These are phyloP conservation scores for Tieghemiomyces parasiticus DNA, from an alignment of 192 early-diverging fungal genomes.

Conservation along the genomic window DNA sequence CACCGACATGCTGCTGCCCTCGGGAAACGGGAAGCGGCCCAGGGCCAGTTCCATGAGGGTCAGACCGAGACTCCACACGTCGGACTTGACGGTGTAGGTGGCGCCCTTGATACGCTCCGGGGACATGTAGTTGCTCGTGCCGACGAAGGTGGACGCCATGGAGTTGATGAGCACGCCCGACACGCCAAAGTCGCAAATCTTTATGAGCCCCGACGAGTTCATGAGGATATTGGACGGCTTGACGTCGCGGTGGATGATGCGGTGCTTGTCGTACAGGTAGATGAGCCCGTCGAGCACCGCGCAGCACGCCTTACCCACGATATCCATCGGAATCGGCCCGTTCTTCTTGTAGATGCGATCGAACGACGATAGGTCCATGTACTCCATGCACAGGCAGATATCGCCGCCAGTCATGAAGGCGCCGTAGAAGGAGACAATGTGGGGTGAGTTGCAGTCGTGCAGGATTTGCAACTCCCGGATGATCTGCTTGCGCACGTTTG, in stretches of 20 bases:
- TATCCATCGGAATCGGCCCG: conserved; percentile 78
- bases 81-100: conserved; percentile 64
- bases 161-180: conserved; percentile 75
- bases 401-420: conserved; percentile 77
- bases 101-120: conserved; percentile 68
- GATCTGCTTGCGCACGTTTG: conserved; percentile 71
- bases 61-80: conserved; percentile 72
- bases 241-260: conserved; percentile 88
- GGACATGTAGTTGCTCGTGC: conserved; percentile 73
- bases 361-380: conserved; percentile 86
- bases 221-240: conserved; percentile 81
- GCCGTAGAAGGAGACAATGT: conserved; percentile 96
- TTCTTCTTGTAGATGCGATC: conserved; percentile 85
- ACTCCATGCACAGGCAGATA: conserved; percentile 96
- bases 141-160: conserved; percentile 74
- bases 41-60: conserved; percentile 69
- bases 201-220: conserved; percentile 63
- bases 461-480: conserved; percentile 90
- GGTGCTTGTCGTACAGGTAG: conserved; percentile 76
- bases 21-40: conserved; percentile 56
- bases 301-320: conserved; percentile 69
- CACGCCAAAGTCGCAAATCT: conserved; percentile 84
- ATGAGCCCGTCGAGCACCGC: conserved; percentile 63
- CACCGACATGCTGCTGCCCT: conserved; percentile 50
- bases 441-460: conserved; percentile 85